Evolutionary conservation across 768 basidiomycete species (phyloP), one percentile per base, ranked within the genome.

Genomic region (Krasilnikovozyma curviuscula): DNA sequence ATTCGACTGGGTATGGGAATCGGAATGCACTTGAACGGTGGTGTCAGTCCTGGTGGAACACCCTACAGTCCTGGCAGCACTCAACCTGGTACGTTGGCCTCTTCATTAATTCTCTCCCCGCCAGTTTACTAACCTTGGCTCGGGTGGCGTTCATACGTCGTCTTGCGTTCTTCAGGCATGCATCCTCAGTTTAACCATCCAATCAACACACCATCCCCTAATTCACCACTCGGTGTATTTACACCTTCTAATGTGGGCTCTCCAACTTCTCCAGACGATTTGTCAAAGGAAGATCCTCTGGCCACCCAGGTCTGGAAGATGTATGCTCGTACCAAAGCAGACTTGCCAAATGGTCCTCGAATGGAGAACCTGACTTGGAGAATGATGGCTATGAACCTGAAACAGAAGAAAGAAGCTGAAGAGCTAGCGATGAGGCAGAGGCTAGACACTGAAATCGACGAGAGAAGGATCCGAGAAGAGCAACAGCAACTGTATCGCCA

Each of bases 301-400:
- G 86, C 86, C 0, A 81, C 89, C 1, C 86, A 95, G 66, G 82
- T 97, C 27, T 97, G 91, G 91, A 85, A 79, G 68, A 82, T 95
- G 74, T 97, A 83, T 60, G 77, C 85, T 30, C 77, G 82, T 52
- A 82, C 81, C 39, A 88, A 86, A 66, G 81, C 80, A n/a, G 74
- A 72, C 28, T 66, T 91, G 48, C 86, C 89, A 27, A 84, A 91
- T 61, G 84, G 82, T 0, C 83, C 88, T 65, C 69, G 89, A 59
- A 88, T 98, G 84, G 93, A 97, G 68, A 97, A 95, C 61, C 64
- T 97, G 46, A 93, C 89, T 1, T 95, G 91, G 91, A 69, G 93
- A 50, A 83, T 97, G 86, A 95, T 95, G 89, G 81, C 88, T 23
- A 69, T 98, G 61, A 84, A 83, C 12, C 68, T 98, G 48, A 80